Evolutionary conservation across 192 early-diverging fungal species (phyloP).

Genomic region (Phycomyces blakesleeanus): DNA sequence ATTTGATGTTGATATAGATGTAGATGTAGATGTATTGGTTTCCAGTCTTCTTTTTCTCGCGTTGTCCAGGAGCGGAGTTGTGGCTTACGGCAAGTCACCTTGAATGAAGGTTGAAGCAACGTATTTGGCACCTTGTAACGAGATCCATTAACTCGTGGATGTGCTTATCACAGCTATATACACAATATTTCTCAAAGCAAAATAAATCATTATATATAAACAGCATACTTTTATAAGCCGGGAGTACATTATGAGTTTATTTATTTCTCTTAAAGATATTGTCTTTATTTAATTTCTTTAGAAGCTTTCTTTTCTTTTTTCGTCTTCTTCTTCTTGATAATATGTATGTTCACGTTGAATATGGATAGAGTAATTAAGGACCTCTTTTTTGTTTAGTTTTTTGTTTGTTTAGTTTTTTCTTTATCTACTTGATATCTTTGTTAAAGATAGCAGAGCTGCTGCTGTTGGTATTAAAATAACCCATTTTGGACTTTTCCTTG

Average conservation of each 20-base stretch:
- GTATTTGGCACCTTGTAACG: too few relatives aligned
- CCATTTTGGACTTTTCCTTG: slow-evolving; percentile 2
- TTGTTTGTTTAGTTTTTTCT: neutral
- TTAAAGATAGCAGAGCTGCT: neutral
- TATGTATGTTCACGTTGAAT: too few relatives aligned
- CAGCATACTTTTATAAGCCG: too few relatives aligned
- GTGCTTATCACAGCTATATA: too few relatives aligned
- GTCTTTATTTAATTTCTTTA: too few relatives aligned
- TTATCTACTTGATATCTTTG: slow-evolving; percentile 3
- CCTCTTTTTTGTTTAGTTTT: neutral
- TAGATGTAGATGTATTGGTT: neutral
- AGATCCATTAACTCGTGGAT: neutral
- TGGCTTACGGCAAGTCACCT: neutral
- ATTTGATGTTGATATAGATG: slow-evolving; percentile 3
- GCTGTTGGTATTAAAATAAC: neutral
- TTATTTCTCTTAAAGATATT: too few relatives aligned
- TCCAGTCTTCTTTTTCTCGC: neutral
- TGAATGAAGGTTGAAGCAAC: slow-evolving; percentile 9
- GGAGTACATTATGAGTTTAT: too few relatives aligned
- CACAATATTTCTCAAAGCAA: too few relatives aligned
- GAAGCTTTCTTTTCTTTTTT: too few relatives aligned
- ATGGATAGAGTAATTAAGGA: too few relatives aligned
- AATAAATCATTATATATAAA: too few relatives aligned
- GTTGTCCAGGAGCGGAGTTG: slow-evolving; percentile 1
- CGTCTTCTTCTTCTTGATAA: neutral